Evolutionary conservation across 371 early-diverging fungal species (phyloP).

Genomic region (Actinomortierella ambigua): DNA sequence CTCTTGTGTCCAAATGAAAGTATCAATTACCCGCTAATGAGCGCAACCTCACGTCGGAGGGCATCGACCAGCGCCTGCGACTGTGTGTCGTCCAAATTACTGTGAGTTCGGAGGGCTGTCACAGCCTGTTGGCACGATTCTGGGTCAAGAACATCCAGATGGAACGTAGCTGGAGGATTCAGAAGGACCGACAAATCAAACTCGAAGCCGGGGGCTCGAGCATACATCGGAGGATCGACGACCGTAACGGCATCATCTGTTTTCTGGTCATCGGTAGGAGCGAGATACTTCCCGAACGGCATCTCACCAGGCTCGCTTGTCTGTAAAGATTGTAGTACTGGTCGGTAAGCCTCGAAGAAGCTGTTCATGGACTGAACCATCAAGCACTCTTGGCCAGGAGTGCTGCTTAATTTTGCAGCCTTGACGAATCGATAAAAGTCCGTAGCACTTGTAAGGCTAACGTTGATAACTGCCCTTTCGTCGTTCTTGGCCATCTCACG

Average conservation of each 20-base stretch:
- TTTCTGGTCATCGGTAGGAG: conserved; percentile 2
- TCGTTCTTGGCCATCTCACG: conserved; percentile 2
- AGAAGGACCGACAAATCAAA: conserved; percentile 19
- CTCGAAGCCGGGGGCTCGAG: conserved; percentile 20
- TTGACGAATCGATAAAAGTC: no score
- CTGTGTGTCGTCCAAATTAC: conserved; percentile 19
- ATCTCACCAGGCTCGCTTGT: conserved; percentile 7
- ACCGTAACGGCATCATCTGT: no score
- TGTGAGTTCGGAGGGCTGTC: neutral
- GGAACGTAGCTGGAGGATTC: neutral
- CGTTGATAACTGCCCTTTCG: neutral
- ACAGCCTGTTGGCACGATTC: neutral
- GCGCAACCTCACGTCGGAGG: conserved; percentile 26
- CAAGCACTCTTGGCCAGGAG: conserved; percentile 2
- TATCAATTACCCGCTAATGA: conserved; percentile 25
- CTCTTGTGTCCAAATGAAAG: no score
- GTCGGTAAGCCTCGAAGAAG: conserved; percentile 46
- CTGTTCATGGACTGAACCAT: conserved; percentile 40
- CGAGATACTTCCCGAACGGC: conserved; percentile 28
- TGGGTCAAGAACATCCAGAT: neutral
- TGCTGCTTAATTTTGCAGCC: neutral
- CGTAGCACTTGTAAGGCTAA: no score
- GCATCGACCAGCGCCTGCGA: conserved; percentile 21
- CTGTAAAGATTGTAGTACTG: conserved; percentile 38
- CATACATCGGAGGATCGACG: conserved; percentile 15